Evolutionary conservation across 73 alveolate species (phyloP).

Genomic region (Paraurostyla sp.): DNA sequence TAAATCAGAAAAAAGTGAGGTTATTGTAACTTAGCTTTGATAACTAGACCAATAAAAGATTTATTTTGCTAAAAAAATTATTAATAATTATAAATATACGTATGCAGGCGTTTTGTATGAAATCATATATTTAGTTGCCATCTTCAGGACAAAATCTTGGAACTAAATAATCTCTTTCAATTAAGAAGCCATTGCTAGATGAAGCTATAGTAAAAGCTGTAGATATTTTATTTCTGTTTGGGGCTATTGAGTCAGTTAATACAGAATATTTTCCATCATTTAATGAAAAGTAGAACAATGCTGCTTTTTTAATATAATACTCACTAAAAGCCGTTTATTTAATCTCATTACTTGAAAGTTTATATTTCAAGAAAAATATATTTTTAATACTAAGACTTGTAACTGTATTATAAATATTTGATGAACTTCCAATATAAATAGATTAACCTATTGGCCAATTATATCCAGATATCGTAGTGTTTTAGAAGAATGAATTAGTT

Average conservation of each 20-base stretch:
- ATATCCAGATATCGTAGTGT: too few species aligned
- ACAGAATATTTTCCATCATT: background rate
- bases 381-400: background rate
- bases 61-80: background rate
- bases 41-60: background rate
- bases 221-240: background rate
- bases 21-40: background rate
- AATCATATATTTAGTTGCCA: background rate
- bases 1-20: background rate
- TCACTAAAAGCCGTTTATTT: background rate
- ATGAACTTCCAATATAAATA: constrained; percentile 1
- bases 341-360: background rate
- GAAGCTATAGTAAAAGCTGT: background rate
- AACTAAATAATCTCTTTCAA: constrained; percentile 11
- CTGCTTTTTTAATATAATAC: constrained; percentile 3
- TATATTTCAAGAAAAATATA: background rate
- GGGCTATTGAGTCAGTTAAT: background rate
- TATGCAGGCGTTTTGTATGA: background rate
- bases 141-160: constrained; percentile 17
- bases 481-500: too few species aligned
- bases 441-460: background rate
- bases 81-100: background rate
- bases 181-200: constrained; percentile 3
- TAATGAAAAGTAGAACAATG: background rate
- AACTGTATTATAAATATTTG: background rate